These are phyloP conservation scores for Trichophaea hybrida DNA, from an alignment of 2,329 filamentous ascomycete species.

Conservation along the genomic window DNA sequence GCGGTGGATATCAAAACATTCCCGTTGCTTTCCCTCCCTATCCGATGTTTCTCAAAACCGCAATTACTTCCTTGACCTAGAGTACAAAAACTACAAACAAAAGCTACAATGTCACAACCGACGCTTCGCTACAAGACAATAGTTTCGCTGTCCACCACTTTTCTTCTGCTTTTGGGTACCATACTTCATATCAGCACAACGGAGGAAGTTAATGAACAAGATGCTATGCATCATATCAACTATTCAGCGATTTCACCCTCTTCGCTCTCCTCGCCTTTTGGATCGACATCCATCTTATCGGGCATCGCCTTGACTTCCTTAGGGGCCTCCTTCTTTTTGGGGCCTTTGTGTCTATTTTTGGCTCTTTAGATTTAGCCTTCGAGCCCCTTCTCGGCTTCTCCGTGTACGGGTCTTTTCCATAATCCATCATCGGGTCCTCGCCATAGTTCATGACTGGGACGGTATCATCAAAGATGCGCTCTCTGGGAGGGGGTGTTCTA, in stretches of 20 bases:
- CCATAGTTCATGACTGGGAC: slow-evolving; percentile 6
- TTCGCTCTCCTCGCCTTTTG: slow-evolving; percentile 74
- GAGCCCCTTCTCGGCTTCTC: slow-evolving; percentile 23
- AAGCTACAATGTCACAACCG: no score
- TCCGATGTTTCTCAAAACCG: no score
- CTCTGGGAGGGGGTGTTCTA: slow-evolving; percentile 17
- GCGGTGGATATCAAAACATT: no score
- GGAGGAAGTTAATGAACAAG: no score
- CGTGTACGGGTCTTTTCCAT: neutral
- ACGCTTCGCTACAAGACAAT: no score
- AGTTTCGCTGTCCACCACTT: no score
- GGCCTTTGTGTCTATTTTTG: neutral
- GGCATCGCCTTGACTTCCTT: slow-evolving; percentile 31
- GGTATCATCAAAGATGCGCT: slow-evolving; percentile 8
- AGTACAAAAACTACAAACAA: no score
- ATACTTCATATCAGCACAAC: no score
- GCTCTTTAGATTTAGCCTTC: neutral
- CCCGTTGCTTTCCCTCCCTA: no score
- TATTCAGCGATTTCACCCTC: slow-evolving; percentile 92
- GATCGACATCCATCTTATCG: slow-evolving; percentile 43
- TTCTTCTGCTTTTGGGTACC: no score
- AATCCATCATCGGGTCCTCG: slow-evolving; percentile 7
- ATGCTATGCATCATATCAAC: neutral
- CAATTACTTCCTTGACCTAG: no score
- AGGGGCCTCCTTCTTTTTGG: slow-evolving; percentile 20